Conservation (phyloP, 2,329 filamentous ascomycete species). For the Paracoccidioides brasiliensis region DNA sequence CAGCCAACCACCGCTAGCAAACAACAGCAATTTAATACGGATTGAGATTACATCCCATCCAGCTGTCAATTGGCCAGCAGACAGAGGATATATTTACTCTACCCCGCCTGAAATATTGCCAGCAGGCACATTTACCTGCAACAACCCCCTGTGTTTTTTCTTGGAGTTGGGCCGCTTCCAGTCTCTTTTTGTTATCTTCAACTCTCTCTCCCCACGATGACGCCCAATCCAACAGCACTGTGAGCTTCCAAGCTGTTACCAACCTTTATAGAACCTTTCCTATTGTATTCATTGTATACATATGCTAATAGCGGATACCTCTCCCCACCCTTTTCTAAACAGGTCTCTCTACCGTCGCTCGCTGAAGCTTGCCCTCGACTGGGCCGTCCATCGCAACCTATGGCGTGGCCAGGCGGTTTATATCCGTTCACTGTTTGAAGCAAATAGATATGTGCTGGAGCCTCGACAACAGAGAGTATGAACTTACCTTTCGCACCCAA, state of each 20-base stretch:
- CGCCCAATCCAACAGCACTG: slow-evolving; percentile 22
- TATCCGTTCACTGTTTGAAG: slow-evolving; percentile 88
- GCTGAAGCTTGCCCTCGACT: slow-evolving; percentile 85
- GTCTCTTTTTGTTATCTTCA: neutral
- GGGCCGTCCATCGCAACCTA: slow-evolving; percentile 81
- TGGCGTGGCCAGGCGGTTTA: slow-evolving; percentile 96
- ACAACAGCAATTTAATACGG: neutral
- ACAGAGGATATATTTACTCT: too few relatives aligned
- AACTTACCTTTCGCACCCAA: neutral
- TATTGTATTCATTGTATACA: neutral
- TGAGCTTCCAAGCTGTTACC: slow-evolving; percentile 14
- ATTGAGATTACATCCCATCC: too few relatives aligned
- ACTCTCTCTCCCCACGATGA: slow-evolving; percentile 6
- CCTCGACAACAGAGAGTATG: slow-evolving; percentile 74
- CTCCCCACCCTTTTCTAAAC: slow-evolving; percentile 6
- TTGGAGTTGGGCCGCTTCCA: neutral
- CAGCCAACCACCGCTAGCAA: neutral
- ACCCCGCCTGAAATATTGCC: too few relatives aligned
- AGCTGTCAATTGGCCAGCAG: too few relatives aligned
- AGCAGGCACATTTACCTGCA: too few relatives aligned
- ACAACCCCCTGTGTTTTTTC: too few relatives aligned
- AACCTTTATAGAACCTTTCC: too few relatives aligned
- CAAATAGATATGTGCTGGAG: slow-evolving; percentile 73
- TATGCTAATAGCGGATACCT: neutral
- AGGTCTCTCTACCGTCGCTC: slow-evolving; percentile 78